These are phyloP conservation scores for Oryza brachyantha DNA, from an alignment of 176 grass and related monocot species.

Conservation along the genomic window DNA sequence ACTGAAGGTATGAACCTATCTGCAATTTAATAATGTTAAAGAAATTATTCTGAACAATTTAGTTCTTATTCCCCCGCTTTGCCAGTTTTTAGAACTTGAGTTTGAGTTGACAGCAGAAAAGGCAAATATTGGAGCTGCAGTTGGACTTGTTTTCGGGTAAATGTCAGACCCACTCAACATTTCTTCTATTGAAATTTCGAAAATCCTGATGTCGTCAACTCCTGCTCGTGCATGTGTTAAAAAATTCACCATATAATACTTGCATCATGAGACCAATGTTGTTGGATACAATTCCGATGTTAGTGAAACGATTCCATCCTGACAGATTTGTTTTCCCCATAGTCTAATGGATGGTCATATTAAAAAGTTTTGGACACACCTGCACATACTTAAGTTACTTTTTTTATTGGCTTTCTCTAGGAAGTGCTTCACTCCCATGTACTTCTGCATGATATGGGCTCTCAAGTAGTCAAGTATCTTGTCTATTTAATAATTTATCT, in stretches of 20 bases:
- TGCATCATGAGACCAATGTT: background rate
- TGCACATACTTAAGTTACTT: conserved; percentile 8
- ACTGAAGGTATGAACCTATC: conserved; percentile 51
- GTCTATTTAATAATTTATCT: background rate
- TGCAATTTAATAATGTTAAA: conserved; percentile 7
- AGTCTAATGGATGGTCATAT: background rate
- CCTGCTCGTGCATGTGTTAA: conserved; percentile 6
- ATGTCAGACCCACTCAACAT: background rate
- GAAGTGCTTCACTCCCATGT: background rate
- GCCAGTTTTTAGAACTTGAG: conserved; percentile 77
- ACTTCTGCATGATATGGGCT: background rate
- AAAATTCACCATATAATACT: background rate
- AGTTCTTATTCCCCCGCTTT: conserved; percentile 10
- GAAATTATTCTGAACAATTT: background rate
- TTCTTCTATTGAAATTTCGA: conserved; percentile 10
- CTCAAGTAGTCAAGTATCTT: background rate
- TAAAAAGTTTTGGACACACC: background rate
- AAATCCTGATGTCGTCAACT: background rate
- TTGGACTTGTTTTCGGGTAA: conserved; percentile 75
- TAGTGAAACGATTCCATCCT: background rate
- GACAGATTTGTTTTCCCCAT: background rate
- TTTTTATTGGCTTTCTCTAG: background rate
- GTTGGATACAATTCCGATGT: background rate
- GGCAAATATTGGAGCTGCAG: conserved; percentile 63
- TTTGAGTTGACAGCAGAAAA: conserved; percentile 65